Percentiles rank a stretch among this genome's conserved stretches.
Evolutionary conservation across 2,329 filamentous ascomycete genomes (phyloP).

Genomic region (Metarhizium robertsii): DNA sequence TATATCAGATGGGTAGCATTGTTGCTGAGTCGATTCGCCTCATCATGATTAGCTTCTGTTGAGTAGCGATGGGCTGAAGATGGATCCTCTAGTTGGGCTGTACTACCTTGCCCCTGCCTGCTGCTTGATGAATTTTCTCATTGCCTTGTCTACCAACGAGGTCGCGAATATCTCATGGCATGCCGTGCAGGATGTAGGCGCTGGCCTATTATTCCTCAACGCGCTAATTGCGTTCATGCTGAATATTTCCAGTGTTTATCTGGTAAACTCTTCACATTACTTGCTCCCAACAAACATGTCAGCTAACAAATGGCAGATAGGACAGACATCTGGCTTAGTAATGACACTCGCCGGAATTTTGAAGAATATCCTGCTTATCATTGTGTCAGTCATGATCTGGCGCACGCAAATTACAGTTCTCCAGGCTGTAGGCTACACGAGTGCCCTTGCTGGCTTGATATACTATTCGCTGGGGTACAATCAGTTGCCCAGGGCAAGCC

Average conservation of each 20-base stretch:
- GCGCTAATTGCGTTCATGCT: conserved; percentile 69
- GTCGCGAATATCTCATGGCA: conserved; percentile 53
- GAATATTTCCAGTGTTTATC: conserved; percentile 77
- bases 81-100: conserved; percentile 79
- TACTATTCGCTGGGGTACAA: conserved; percentile 38
- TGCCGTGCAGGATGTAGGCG: conserved; percentile 57
- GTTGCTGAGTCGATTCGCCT: conserved; percentile 72
- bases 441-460: conserved; percentile 49
- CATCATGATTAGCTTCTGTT: conserved; percentile 79
- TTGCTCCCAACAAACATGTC: too few relatives aligned
- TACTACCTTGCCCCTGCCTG: conserved; percentile 88
- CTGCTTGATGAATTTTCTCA: conserved; percentile 67
- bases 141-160: conserved; percentile 56
- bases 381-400: conserved; percentile 70
- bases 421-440: conserved; percentile 69
- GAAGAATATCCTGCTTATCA: conserved; percentile 78
- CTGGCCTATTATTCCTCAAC: conserved; percentile 59
- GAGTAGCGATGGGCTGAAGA: conserved; percentile 66
- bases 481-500: conserved; percentile 13
- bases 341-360: conserved; percentile 80
- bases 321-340: conserved; percentile 77
- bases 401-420: conserved; percentile 60
- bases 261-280: conserved; percentile 44
- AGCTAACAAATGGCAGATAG: conserved; percentile 50
- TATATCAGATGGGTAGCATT: conserved; percentile 66